These are phyloP conservation scores for Ormosia semicastrata DNA, from an alignment of 306 rosid species.

Conservation along the genomic window DNA sequence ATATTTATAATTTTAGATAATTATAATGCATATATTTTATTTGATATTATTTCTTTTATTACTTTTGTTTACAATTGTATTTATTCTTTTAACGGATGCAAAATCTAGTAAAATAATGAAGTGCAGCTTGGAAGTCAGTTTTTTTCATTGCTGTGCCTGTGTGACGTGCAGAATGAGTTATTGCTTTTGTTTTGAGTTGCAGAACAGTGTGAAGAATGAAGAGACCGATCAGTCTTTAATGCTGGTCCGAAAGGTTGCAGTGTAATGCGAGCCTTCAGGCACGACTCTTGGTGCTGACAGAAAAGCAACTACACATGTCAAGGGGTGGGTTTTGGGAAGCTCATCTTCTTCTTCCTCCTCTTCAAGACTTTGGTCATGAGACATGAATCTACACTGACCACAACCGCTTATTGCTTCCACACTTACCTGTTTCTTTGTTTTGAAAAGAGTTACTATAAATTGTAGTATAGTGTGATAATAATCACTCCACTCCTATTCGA, in stretches of 20 bases:
- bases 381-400: slow-evolving; percentile 11
- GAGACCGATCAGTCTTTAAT: slow-evolving; percentile 7
- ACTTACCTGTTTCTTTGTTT: background rate
- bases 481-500: background rate
- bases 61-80: no score
- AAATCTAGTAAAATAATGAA: background rate
- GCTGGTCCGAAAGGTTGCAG: background rate
- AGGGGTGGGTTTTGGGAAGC: background rate
- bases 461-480: background rate
- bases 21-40: no score
- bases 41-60: no score
- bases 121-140: background rate
- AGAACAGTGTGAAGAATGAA: slow-evolving; percentile 2
- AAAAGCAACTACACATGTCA: background rate
- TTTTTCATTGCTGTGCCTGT: background rate
- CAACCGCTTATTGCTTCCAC: background rate
- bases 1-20: no score
- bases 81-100: no score
- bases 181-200: background rate
- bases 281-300: slow-evolving; percentile 4
- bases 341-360: background rate
- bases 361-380: background rate
- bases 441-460: background rate
- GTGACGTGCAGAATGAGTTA: background rate
- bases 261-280: slow-evolving; percentile 12